Evolutionary conservation across 2,329 filamentous ascomycete species (phyloP).

Genomic region (Aspergillus niger): DNA sequence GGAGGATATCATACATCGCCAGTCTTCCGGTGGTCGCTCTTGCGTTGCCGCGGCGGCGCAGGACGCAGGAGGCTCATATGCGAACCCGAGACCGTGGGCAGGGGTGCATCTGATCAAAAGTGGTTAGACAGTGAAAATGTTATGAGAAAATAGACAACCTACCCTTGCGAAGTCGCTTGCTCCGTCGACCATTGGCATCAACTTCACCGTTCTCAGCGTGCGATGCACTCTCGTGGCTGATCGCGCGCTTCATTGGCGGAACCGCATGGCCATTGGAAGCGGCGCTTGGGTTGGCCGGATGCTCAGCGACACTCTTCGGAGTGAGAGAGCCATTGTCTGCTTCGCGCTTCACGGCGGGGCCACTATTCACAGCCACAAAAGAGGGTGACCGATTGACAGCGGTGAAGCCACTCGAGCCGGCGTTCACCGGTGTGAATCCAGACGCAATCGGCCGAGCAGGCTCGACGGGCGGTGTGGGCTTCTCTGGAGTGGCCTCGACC

Average conservation of each 20-base stretch:
- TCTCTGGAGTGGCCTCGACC: constrained; percentile 33
- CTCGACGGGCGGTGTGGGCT: constrained; percentile 39
- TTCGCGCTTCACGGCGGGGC: constrained; percentile 52
- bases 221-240: constrained; percentile 59
- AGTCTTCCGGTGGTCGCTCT: constrained; percentile 57
- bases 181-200: constrained; percentile 73
- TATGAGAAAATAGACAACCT: constrained; percentile 27
- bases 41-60: constrained; percentile 61
- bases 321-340: constrained; percentile 60
- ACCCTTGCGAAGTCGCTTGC: constrained; percentile 91
- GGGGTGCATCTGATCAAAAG: constrained; percentile 51
- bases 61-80: constrained; percentile 95
- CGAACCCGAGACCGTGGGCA: constrained; percentile 83
- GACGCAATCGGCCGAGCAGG: constrained; percentile 43
- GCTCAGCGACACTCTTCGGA: constrained; percentile 64
- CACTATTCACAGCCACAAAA: constrained; percentile 47
- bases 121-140: neutral
- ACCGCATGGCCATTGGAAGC: constrained; percentile 53
- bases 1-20: constrained; percentile 54
- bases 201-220: constrained; percentile 53
- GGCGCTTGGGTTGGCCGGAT: constrained; percentile 61
- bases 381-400: constrained; percentile 57
- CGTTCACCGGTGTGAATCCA: constrained; percentile 75
- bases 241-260: constrained; percentile 73
- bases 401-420: constrained; percentile 55